These are phyloP conservation scores for Pichia sp. DNA, from an alignment of 1,139 yeast genomes.

Conservation along the genomic window DNA sequence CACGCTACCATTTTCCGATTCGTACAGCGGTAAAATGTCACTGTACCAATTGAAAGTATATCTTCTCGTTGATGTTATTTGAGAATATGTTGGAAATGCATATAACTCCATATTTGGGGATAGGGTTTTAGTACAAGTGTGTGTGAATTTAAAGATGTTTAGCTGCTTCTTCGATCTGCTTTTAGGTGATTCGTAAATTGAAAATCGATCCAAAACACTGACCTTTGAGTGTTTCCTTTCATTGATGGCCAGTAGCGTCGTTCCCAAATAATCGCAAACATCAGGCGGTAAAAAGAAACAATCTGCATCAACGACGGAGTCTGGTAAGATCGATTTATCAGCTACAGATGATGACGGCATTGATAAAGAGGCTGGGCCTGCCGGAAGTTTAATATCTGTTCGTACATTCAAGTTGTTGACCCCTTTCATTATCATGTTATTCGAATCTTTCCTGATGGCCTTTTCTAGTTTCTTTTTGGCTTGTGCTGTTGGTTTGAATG, in stretches of 20 bases:
- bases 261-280: not conserved
- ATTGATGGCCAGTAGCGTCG: not conserved
- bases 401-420: no score
- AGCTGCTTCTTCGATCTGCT: not conserved
- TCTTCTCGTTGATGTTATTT: not conserved
- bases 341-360: no score
- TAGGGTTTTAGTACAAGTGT: conserved; percentile 2
- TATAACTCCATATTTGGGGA: conserved; percentile 8
- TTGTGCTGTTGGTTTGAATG: no score
- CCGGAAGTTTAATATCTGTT: no score
- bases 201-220: not conserved
- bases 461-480: no score
- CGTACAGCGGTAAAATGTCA: conserved; percentile 4
- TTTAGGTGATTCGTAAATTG: not conserved
- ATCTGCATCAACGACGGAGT: no score
- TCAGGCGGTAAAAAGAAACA: not conserved
- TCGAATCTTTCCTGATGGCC: no score
- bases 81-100: not conserved
- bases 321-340: no score
- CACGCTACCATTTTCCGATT: not conserved
- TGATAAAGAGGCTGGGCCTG: no score
- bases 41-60: conserved; percentile 6
- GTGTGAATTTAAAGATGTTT: conserved; percentile 8
- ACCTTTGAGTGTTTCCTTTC: not conserved
- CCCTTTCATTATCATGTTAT: no score